Evolutionary conservation across 768 basidiomycete species (phyloP).

Genomic region (Leucosporidium yakuticum): DNA sequence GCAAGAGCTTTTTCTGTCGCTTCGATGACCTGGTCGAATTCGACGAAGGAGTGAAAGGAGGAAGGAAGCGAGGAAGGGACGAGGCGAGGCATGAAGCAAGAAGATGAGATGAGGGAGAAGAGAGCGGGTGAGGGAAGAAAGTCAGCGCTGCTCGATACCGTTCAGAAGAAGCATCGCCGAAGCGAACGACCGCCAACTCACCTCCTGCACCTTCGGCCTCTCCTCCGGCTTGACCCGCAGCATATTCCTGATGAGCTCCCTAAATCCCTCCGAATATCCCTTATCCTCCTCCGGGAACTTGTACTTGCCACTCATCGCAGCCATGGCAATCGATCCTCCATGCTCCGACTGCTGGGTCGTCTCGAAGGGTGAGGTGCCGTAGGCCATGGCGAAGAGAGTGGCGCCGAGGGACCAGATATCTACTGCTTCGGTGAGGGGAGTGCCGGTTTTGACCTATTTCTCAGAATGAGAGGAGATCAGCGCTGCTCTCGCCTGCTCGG

Average conservation of each 20-base stretch:
- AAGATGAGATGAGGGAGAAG: too few species aligned
- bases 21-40: neutral
- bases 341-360: constrained; percentile 84
- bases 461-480: constrained; percentile 6
- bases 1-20: neutral
- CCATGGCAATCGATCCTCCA: constrained; percentile 92
- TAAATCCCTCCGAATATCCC: constrained; percentile 77
- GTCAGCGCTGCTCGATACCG: too few species aligned
- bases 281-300: constrained; percentile 66
- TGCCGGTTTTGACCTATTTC: constrained; percentile 25
- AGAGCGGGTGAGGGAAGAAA: too few species aligned
- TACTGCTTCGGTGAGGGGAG: constrained; percentile 18
- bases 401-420: constrained; percentile 79
- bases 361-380: constrained; percentile 94
- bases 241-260: constrained; percentile 75
- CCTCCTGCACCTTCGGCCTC: constrained; percentile 79
- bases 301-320: constrained; percentile 87
- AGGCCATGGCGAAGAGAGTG: constrained; percentile 87
- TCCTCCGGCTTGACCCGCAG: constrained; percentile 73
- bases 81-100: too few species aligned
- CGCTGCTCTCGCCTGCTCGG: constrained; percentile 65
- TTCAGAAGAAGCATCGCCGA: too few species aligned
- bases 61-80: too few species aligned
- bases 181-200: constrained; percentile 42
- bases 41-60: too few species aligned